Evolutionary conservation across 805 yeast species (phyloP).

Genomic region (Teunomyces barrocoloradensis): DNA sequence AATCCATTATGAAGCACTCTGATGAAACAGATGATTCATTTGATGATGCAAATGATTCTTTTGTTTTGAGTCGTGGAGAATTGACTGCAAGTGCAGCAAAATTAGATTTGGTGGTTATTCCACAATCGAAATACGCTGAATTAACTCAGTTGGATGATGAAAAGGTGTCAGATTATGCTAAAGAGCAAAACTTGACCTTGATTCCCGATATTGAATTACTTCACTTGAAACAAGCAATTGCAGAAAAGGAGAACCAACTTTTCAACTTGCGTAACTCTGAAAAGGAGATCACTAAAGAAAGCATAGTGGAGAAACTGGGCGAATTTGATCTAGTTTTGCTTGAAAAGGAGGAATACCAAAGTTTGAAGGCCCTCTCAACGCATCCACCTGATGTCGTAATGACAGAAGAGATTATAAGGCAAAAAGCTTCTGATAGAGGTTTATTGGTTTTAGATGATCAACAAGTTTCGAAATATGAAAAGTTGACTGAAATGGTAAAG

Average conservation of each 20-base stretch:
- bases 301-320: conserved; percentile 20
- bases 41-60: conserved; percentile 31
- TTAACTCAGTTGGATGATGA: conserved; percentile 14
- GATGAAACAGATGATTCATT: conserved; percentile 9
- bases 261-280: conserved; percentile 15
- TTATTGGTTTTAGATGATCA: conserved; percentile 34
- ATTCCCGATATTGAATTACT: conserved; percentile 22
- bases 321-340: conserved; percentile 33
- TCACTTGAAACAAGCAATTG: conserved; percentile 21
- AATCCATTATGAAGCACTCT: neutral
- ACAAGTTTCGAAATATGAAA: conserved; percentile 21
- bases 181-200: conserved; percentile 16
- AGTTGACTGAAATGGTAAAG: conserved; percentile 13
- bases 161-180: conserved; percentile 20
- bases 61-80: conserved; percentile 26
- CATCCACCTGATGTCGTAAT: neutral
- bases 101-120: conserved; percentile 24
- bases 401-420: conserved; percentile 16
- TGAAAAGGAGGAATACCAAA: conserved; percentile 26
- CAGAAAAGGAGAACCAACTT: conserved; percentile 31
- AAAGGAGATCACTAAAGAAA: conserved; percentile 20
- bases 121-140: conserved; percentile 17
- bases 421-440: conserved; percentile 41
- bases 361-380: conserved; percentile 18
- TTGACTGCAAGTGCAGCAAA: conserved; percentile 22